A percentile compares a stretch with the other conserved stretches of the same genome.
These are phyloP conservation scores for Trametes elegans DNA, from an alignment of 768 basidiomycete genomes.

Conservation along the genomic window DNA sequence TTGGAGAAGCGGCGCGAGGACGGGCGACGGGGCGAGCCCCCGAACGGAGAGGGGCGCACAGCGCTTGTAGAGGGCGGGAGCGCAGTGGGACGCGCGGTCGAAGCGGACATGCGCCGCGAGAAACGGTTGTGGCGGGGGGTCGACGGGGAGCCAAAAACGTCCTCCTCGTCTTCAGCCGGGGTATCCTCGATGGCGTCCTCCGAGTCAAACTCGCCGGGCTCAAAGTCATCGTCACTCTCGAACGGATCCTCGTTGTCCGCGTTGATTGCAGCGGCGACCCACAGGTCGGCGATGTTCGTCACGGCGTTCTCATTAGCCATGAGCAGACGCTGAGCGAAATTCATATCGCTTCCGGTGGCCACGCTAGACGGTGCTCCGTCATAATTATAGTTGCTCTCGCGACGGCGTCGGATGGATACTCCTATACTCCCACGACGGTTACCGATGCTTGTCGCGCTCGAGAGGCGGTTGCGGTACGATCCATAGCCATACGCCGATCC, in stretches of 20 bases:
- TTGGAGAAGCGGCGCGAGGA: constrained; percentile 31
- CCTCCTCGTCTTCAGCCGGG: constrained; percentile 29
- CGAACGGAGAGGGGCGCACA: constrained; percentile 24
- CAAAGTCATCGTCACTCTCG: constrained; percentile 40
- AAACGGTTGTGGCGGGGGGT: constrained; percentile 21
- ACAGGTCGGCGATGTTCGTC: constrained; percentile 92
- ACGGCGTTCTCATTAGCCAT: constrained; percentile 96
- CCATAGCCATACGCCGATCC: constrained; percentile 83
- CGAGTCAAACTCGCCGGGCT: constrained; percentile 17
- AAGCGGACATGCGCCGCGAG: constrained; percentile 18
- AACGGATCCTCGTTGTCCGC: constrained; percentile 88
- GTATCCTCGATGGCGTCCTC: constrained; percentile 34
- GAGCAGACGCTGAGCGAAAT: constrained; percentile 83
- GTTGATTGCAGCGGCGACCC: constrained; percentile 97
- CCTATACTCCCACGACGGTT: constrained; percentile 53
- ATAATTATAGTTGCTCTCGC: constrained; percentile 42
- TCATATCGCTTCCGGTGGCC: constrained; percentile 54
- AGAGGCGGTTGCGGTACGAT: constrained; percentile 52
- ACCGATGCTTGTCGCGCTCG: constrained; percentile 34
- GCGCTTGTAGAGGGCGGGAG: constrained; percentile 8
- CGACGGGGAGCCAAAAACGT: constrained; percentile 19
- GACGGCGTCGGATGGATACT: constrained; percentile 47
- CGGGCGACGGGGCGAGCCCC: constrained; percentile 33
- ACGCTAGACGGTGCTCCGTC: constrained; percentile 42
- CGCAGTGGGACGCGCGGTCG: neutral